phyloP scores from a whole-genome alignment of 495 filamentous ascomycete genomes.

The Aspergillus cavernicola region DNA sequence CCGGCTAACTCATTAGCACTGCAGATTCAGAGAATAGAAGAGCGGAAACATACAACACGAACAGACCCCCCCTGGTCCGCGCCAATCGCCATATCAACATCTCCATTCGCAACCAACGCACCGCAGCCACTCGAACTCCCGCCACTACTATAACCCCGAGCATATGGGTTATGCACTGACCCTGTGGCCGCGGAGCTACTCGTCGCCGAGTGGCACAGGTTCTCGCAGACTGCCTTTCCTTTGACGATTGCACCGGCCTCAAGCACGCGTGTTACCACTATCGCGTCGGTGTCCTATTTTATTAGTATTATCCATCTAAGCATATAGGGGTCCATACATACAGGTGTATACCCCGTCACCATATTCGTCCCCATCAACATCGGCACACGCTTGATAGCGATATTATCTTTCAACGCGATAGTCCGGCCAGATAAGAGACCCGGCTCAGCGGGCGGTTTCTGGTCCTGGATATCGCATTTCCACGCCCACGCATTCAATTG shows the following conservation, averaged over 20 bases:
- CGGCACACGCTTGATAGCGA: conserved; percentile 39
- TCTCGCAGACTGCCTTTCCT: conserved; percentile 47
- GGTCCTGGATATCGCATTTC: neutral
- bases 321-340: too few species aligned
- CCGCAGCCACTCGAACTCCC: conserved; percentile 57
- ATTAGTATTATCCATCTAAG: too few species aligned
- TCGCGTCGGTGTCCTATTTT: conserved; percentile 34
- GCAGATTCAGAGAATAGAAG: too few species aligned
- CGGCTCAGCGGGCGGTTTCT: neutral
- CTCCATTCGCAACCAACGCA: conserved; percentile 46
- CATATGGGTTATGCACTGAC: conserved; percentile 47
- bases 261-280: conserved; percentile 44
- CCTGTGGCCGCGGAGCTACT: conserved; percentile 47
- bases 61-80: conserved; percentile 61
- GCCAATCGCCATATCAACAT: conserved; percentile 55
- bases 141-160: conserved; percentile 47
- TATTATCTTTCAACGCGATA: conserved; percentile 57
- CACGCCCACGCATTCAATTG: neutral
- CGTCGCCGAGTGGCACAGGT: conserved; percentile 41
- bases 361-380: conserved; percentile 35
- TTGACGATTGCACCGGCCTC: conserved; percentile 41
- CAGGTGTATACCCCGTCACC: conserved; percentile 36
- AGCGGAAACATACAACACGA: conserved; percentile 30
- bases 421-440: conserved; percentile 68
- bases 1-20: neutral